Evolutionary conservation across 768 basidiomycete genomes (phyloP).

Genomic region (Strobilomyces confusus): DNA sequence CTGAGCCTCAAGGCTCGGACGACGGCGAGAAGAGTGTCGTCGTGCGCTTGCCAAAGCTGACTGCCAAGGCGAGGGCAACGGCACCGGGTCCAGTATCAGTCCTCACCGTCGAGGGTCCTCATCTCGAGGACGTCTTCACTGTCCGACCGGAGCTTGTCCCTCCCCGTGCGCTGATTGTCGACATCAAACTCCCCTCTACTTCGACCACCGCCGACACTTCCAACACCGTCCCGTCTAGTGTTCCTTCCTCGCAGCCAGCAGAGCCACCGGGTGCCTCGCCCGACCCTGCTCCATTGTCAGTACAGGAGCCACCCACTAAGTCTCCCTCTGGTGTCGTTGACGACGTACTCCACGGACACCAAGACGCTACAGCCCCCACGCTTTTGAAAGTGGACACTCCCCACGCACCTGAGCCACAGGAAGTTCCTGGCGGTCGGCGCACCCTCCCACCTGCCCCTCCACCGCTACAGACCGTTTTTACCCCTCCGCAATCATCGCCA

Average conservation of each 20-base stretch:
- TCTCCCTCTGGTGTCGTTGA: constrained; percentile 11
- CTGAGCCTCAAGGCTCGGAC: constrained; percentile 33
- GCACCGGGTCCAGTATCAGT: constrained; percentile 8
- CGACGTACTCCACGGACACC: constrained; percentile 24
- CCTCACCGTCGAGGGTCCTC: constrained; percentile 34
- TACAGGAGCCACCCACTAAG: constrained; percentile 11
- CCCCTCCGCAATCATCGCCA: constrained; percentile 45
- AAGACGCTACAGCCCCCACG: constrained; percentile 23
- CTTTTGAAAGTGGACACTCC: constrained; percentile 31
- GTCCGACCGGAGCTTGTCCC: constrained; percentile 48
- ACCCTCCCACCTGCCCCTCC: constrained; percentile 38
- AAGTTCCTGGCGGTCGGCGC: constrained; percentile 20
- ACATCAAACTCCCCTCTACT: constrained; percentile 28
- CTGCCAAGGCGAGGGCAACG: constrained; percentile 34
- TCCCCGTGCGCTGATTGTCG: constrained; percentile 24
- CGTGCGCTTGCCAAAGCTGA: constrained; percentile 51
- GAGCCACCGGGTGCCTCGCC: constrained; percentile 8
- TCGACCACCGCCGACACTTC: constrained; percentile 10
- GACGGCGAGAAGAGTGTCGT: constrained; percentile 44
- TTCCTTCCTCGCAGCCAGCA: constrained; percentile 10
- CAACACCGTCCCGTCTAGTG: constrained; percentile 1
- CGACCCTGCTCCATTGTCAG: constrained; percentile 5
- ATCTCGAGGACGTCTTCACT: constrained; percentile 54
- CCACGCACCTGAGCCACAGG: constrained; percentile 17
- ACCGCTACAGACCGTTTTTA: constrained; percentile 43